Percentiles rank a stretch among this genome's conserved stretches.
Conservation (phyloP, 1,139 yeast genomes). For the Geotrichum fermentans region DNA sequence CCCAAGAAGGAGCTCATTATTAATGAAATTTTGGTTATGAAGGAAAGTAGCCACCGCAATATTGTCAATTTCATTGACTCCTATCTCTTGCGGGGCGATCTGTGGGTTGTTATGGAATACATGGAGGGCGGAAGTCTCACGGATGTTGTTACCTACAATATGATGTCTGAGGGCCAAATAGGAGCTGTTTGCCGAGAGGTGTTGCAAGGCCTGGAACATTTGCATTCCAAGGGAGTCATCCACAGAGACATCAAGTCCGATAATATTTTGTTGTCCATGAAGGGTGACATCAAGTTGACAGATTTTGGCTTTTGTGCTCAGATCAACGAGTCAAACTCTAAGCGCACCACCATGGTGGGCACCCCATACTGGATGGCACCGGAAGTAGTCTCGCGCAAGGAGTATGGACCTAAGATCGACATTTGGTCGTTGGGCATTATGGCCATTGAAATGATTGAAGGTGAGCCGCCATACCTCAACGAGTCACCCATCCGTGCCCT, state of each 20-base stretch:
- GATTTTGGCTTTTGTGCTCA: constrained; percentile 87
- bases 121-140: constrained; percentile 98
- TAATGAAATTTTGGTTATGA: constrained; percentile 93
- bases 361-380: constrained; percentile 99
- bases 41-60: constrained; percentile 84
- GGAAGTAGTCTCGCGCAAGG: constrained; percentile 89
- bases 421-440: constrained; percentile 96
- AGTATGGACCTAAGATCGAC: constrained; percentile 95
- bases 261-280: constrained; percentile 73
- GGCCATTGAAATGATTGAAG: constrained; percentile 98
- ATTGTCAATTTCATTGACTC: constrained; percentile 92
- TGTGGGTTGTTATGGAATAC: constrained; percentile 97
- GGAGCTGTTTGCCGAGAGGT: constrained; percentile 95
- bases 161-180: constrained; percentile 93
- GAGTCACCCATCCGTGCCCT: constrained; percentile 92
- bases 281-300: constrained; percentile 83
- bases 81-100: constrained; percentile 57
- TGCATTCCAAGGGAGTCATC: constrained; percentile 90
- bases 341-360: constrained; percentile 96
- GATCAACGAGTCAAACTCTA: constrained; percentile 75
- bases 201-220: constrained; percentile 72
- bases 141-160: constrained; percentile 90
- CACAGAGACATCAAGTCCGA: constrained; percentile 96
- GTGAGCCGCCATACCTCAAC: constrained; percentile 95
- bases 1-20: constrained; percentile 92